Conservation (phyloP, 116 monocot genomes). For the Cymodocea nodosa region DNA sequence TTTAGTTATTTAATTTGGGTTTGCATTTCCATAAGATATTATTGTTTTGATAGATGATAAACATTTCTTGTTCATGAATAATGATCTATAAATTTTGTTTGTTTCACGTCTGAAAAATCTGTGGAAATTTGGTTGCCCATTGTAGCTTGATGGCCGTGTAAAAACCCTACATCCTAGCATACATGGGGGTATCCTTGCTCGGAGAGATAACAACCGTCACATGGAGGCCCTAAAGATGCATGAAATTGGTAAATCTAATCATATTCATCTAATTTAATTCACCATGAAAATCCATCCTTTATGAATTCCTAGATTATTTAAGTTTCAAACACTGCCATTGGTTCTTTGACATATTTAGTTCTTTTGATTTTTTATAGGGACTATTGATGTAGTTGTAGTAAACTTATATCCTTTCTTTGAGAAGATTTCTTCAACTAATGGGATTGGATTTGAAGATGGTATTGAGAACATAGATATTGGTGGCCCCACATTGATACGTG, state of each 20-base stretch:
- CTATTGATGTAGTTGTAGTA: constrained; percentile 92
- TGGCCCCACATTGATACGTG: constrained; percentile 88
- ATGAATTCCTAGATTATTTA: background rate
- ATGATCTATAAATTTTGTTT: background rate
- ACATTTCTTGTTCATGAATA: too few relatives aligned
- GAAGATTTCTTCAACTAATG: constrained; percentile 59
- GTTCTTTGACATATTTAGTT: background rate
- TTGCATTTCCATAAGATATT: too few relatives aligned
- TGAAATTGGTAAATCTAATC: constrained; percentile 58
- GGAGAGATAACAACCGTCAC: constrained; percentile 68
- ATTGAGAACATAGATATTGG: constrained; percentile 99
- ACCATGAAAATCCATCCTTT: background rate
- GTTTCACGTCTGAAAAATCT: background rate
- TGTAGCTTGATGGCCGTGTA: constrained; percentile 93
- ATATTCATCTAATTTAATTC: background rate
- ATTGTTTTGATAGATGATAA: too few relatives aligned
- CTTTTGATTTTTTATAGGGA: constrained; percentile 31
- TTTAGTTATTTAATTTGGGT: too few relatives aligned
- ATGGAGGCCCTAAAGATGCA: constrained; percentile 66
- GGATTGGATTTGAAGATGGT: constrained; percentile 86
- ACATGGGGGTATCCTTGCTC: constrained; percentile 97
- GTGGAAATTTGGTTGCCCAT: background rate
- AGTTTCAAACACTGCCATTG: background rate
- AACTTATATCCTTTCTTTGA: constrained; percentile 92
- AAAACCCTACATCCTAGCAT: constrained; percentile 94